These are phyloP conservation scores for Auriscalpium orientale DNA, from an alignment of 768 basidiomycete genomes.

Conservation along the genomic window DNA sequence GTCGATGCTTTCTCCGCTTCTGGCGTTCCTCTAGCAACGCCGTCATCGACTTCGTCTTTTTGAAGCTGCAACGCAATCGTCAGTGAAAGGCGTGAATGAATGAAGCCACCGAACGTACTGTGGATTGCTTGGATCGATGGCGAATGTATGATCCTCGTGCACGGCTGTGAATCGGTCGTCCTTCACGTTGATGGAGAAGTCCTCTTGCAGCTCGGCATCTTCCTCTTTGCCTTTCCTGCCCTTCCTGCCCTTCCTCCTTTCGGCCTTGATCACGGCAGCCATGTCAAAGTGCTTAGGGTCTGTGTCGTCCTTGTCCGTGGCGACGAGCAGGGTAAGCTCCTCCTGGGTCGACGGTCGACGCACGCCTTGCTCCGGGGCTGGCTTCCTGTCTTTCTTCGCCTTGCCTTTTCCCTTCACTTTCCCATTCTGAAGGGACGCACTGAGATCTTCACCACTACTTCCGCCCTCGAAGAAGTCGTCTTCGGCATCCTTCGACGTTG, in stretches of 20 bases:
- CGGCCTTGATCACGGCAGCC: conserved; percentile 80
- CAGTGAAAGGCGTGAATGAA: background rate
- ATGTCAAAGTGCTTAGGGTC: conserved; percentile 83
- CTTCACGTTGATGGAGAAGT: conserved; percentile 76
- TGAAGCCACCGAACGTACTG: conserved; percentile 50
- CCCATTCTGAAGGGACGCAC: conserved; percentile 8
- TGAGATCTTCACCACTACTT: conserved; percentile 32
- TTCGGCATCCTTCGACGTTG: conserved; percentile 17
- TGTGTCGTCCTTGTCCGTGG: conserved; percentile 43
- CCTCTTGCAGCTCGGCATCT: conserved; percentile 63
- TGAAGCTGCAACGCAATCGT: conserved; percentile 52
- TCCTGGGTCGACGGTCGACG: conserved; percentile 40
- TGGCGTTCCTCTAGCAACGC: conserved; percentile 80
- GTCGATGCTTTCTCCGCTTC: conserved; percentile 42
- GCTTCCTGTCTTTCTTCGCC: conserved; percentile 6
- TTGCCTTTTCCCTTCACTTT: conserved; percentile 8
- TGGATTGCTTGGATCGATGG: conserved; percentile 94
- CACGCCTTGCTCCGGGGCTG: background rate
- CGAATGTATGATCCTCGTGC: conserved; percentile 86
- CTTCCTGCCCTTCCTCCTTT: conserved; percentile 51
- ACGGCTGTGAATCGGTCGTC: conserved; percentile 85
- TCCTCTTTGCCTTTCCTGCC: conserved; percentile 39
- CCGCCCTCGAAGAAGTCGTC: conserved; percentile 74
- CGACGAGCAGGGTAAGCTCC: conserved; percentile 57
- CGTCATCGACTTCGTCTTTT: conserved; percentile 87